These are phyloP conservation scores for Peronospora destructor DNA, from an alignment of 352 stramenopile species.

Conservation along the genomic window DNA sequence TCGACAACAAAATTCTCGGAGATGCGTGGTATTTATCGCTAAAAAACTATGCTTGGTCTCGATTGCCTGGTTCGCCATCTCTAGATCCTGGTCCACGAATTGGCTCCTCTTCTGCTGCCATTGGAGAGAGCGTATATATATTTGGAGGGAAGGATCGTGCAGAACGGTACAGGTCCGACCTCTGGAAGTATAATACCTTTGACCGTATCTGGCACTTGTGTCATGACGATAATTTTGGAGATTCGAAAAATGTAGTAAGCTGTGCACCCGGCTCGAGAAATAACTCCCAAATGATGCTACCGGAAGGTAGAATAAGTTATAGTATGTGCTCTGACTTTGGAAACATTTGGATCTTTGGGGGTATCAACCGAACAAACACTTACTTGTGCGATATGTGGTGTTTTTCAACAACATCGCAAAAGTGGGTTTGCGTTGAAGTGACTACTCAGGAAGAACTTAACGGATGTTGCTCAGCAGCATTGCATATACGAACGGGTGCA, in stretches of 20 bases:
- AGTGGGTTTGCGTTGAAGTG: slow-evolving; percentile 58
- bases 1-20: slow-evolving; percentile 63
- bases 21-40: slow-evolving; percentile 80
- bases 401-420: slow-evolving; percentile 58
- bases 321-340: slow-evolving; percentile 72
- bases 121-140: slow-evolving; percentile 78
- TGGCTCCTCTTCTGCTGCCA: slow-evolving; percentile 61
- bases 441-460: slow-evolving; percentile 36
- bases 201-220: slow-evolving; percentile 83
- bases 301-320: slow-evolving; percentile 52
- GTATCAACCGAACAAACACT: slow-evolving; percentile 36
- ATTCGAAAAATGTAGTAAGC: slow-evolving; percentile 12
- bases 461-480: slow-evolving; percentile 34
- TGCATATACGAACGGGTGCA: slow-evolving; percentile 42
- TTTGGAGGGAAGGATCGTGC: slow-evolving; percentile 80
- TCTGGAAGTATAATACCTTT: slow-evolving; percentile 86
- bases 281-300: slow-evolving; percentile 45
- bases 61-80: slow-evolving; percentile 62
- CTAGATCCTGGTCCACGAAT: slow-evolving; percentile 65
- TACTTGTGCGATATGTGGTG: slow-evolving; percentile 70
- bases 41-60: slow-evolving; percentile 76
- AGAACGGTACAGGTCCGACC: slow-evolving; percentile 64
- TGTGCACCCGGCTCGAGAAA: slow-evolving; percentile 7
- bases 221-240: slow-evolving; percentile 70
- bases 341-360: slow-evolving; percentile 79